Conservation (phyloP, 805 yeast species). For the Nematodospora valgi region DNA sequence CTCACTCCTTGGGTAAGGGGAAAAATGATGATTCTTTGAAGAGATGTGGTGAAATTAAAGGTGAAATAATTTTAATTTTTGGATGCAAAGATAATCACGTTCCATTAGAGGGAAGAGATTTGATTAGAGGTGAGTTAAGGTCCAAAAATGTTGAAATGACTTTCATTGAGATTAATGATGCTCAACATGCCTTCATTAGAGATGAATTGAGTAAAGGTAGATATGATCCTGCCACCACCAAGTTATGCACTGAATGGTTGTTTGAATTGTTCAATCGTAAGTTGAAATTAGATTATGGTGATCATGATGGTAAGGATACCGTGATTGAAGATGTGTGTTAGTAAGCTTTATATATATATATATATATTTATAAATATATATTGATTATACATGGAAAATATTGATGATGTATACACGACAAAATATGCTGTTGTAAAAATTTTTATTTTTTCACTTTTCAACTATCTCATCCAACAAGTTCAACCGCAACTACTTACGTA, state of each 20-base stretch:
- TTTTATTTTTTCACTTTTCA: constrained; percentile 2
- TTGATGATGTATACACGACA: too few relatives aligned
- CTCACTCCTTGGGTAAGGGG: constrained; percentile 62
- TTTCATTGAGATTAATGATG: constrained; percentile 71
- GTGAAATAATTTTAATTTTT: constrained; percentile 65
- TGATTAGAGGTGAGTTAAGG: constrained; percentile 60
- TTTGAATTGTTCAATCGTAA: constrained; percentile 68
- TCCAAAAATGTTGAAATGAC: constrained; percentile 60
- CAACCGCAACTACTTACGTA: constrained; percentile 8
- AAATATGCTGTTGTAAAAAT: constrained; percentile 1
- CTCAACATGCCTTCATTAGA: constrained; percentile 81
- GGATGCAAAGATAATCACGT: constrained; percentile 81
- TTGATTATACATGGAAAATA: too few relatives aligned
- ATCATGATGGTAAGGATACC: constrained; percentile 47
- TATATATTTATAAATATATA: too few relatives aligned
- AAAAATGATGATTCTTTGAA: constrained; percentile 61
- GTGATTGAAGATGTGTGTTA: constrained; percentile 65
- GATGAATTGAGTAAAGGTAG: constrained; percentile 80
- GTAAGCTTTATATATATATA: too few relatives aligned
- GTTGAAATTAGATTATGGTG: constrained; percentile 65
- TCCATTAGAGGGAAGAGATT: constrained; percentile 71
- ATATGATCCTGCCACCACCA: constrained; percentile 74
- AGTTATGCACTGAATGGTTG: constrained; percentile 62
- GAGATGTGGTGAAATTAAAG: constrained; percentile 51
- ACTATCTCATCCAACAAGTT: not conserved